phyloP scores from a whole-genome alignment of 2,329 filamentous ascomycete species.

The Neocatenulostroma microsporum region DNA sequence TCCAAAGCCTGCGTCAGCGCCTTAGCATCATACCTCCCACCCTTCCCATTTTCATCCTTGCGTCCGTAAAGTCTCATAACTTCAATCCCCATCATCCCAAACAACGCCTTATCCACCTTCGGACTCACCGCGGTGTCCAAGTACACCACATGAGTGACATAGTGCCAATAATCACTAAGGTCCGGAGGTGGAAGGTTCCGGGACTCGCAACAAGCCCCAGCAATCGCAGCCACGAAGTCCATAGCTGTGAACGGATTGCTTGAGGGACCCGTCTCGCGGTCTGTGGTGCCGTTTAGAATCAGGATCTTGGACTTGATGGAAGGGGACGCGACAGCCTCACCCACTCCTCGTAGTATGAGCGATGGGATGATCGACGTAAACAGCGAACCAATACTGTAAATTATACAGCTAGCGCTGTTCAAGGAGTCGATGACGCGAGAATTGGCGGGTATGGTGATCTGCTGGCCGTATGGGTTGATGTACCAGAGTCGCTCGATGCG shows the following conservation, averaged over 20 bases:
- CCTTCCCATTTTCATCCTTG: slow-evolving; percentile 46
- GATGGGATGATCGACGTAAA: slow-evolving; percentile 86
- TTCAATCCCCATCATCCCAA: slow-evolving; percentile 64
- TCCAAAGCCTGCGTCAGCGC: slow-evolving; percentile 69
- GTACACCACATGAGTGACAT: slow-evolving; percentile 79
- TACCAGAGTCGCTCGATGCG: slow-evolving; percentile 85
- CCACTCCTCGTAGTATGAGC: slow-evolving; percentile 69
- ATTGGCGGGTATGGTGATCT: slow-evolving; percentile 79
- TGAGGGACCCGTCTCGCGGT: slow-evolving; percentile 76
- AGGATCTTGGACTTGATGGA: slow-evolving; percentile 64
- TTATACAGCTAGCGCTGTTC: slow-evolving; percentile 55
- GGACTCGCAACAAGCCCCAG: slow-evolving; percentile 64
- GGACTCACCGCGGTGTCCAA: slow-evolving; percentile 65
- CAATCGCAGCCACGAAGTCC: slow-evolving; percentile 77
- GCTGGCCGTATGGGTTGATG: slow-evolving; percentile 97
- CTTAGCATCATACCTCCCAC: slow-evolving; percentile 65
- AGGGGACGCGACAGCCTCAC: slow-evolving; percentile 48
- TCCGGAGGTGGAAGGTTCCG: slow-evolving; percentile 34
- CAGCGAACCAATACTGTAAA: slow-evolving; percentile 90
- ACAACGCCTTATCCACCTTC: slow-evolving; percentile 56
- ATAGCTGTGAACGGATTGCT: slow-evolving; percentile 58
- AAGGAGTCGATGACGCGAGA: slow-evolving; percentile 68
- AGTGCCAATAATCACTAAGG: slow-evolving; percentile 46
- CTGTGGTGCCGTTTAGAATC: slow-evolving; percentile 73
- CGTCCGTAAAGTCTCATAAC: slow-evolving; percentile 69